Base-by-base conservation (phyloP, 2,329 filamentous ascomycete species). In the Alternaria sp. region DNA sequence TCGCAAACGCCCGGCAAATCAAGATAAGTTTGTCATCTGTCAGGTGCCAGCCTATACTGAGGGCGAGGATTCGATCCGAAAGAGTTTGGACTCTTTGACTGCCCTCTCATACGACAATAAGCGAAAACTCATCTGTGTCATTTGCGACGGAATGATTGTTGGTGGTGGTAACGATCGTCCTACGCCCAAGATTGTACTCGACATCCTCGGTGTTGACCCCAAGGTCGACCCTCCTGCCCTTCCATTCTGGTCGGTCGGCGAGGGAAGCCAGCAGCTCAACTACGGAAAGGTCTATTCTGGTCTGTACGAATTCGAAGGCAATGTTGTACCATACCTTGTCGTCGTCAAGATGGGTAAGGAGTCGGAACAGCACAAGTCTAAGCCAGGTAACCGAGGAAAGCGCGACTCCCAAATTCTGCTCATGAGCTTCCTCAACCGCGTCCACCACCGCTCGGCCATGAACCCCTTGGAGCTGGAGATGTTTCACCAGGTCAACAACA, bases 401-500 rank as follows among this genome's bases (percentile, higher is more conserved):
- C 94, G 96, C 85, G 96, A 99, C 81, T 97, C 95, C 33, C 96
- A 99, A 81, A 93, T 99, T 74, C 82, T 98, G 68, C 86, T 98
- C 54, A 94, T 99, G 90, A 95, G 92, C 82, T 99, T 99, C 87
- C 88, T 99, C 73, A 99, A 99, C 83, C 93, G 95, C 64, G 96
- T 99, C 49, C 96, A 99, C 79, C 93, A 98, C 81, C 92, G 94
- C 66, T 86, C 92, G 2, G 91, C 95, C 1, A 99, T 99, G 96
- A 96, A 91, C 67, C 96, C 96, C 15, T 89, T 99, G 12, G 96
- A 99, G 79, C 84, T 99, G 49, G 96, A 99, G 80, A 97, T 98
- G 86, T 98, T 97, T 85, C 96, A 99, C 77, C 96, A 99, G 80
- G 93, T 99, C 84, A 97, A 97, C 87, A 99, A 99, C 79, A 93